Base-by-base conservation (phyloP, 2,329 filamentous ascomycete genomes). In the Nothophaeocryptopus gaeumannii region DNA sequence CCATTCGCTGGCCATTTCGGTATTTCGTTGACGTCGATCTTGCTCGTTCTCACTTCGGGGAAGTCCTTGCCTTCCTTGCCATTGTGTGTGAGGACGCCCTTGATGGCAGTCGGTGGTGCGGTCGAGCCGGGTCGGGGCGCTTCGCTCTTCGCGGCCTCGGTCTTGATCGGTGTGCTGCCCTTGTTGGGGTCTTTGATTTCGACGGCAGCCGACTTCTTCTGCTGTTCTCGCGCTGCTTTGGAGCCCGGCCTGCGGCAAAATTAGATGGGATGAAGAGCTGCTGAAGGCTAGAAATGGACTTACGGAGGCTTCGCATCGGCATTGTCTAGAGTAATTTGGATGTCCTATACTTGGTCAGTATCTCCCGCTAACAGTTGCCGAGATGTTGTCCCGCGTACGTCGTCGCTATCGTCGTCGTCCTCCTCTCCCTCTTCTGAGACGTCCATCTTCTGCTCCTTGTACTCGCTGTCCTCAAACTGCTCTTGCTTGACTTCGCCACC, bases 11-110 rank as follows among this genome's bases (percentile, higher is more conserved):
- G 59, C 68, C 95, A 91, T 2, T 86, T 74, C 0, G 93, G 92
- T 56, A 90, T 88, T 3, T 80, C 86, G 68, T 95, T 83, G 46
- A 96, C 81, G 64, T 97, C 88, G 55, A 97, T 81, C 41, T 83
- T 91, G 10, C 90, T 96, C 50, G 86, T 91, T 35, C 77, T 79
- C 29, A 81, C 70, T 34, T 79, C 86, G 74, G 69, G 89, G 74
- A 68, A 93, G 74, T 60, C 84, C 73, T 81, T 80, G 42, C 82
- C 80, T 55, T 67, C 61, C 52, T 63, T 63, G 54, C 75, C 70
- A 73, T 78, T 70, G 73, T 81, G 66, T 35, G 60, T 64, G 31
- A 64, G 58, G 66, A 62, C 52, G 61, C 63, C 50, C 63, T 60
- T 43, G 70, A 70, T 54, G 65, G 70, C 44, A 15, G 51, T 37